phyloP scores from a whole-genome alignment of 441 rosid species.

The Manihot esculenta region DNA sequence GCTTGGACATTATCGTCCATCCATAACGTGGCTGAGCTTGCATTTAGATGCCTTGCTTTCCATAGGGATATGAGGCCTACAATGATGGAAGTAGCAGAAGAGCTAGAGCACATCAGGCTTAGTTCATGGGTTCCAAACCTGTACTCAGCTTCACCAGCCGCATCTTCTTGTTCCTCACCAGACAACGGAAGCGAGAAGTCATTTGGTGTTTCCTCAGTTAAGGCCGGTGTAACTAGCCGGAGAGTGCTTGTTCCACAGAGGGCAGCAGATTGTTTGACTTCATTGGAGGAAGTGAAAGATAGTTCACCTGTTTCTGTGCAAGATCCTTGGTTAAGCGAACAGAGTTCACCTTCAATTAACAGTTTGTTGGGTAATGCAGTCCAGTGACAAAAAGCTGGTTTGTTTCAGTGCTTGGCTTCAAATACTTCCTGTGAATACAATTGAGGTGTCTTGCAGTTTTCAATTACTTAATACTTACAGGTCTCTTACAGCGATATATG shows the following conservation, averaged over 20 bases:
- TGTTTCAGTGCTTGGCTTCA: conserved; percentile 12
- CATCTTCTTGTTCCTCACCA: conserved; percentile 45
- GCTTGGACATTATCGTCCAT: conserved; percentile 73
- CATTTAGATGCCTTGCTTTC: conserved; percentile 85
- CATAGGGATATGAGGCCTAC: conserved; percentile 90
- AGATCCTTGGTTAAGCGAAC: conserved; percentile 84
- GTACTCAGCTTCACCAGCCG: conserved; percentile 50
- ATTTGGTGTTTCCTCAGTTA: conserved; percentile 25
- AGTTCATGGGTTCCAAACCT: conserved; percentile 58
- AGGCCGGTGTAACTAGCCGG: conserved; percentile 38
- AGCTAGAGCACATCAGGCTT: conserved; percentile 63
- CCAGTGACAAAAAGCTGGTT: conserved; percentile 32
- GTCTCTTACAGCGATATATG: neutral
- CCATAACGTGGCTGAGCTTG: conserved; percentile 75
- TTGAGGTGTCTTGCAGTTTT: neutral
- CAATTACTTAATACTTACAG: neutral
- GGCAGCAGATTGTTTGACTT: conserved; percentile 32
- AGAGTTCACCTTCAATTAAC: conserved; percentile 88
- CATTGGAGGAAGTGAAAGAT: conserved; percentile 51
- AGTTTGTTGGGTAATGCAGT: conserved; percentile 65
- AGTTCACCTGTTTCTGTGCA: conserved; percentile 82
- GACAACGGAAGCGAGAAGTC: conserved; percentile 49
- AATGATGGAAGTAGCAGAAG: conserved; percentile 77
- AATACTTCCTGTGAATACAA: conserved; percentile 25
- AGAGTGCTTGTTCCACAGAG: conserved; percentile 45